A percentile compares a stretch with the other conserved stretches of the same genome.
Evolutionary conservation across 768 basidiomycete species (phyloP).

Genomic region (Postia placenta): DNA sequence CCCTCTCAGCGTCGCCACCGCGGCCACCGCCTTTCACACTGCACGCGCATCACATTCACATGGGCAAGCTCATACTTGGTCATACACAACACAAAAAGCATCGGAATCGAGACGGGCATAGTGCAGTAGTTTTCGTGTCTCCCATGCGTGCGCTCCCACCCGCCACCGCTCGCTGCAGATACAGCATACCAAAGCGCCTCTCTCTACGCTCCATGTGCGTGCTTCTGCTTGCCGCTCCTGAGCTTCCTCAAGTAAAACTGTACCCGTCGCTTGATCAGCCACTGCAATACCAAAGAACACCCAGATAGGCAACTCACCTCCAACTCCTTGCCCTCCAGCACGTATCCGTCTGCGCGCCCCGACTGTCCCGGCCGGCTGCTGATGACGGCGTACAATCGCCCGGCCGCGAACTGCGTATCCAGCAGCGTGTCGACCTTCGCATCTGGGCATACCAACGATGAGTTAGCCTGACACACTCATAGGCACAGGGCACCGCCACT

Average conservation of each 20-base stretch:
- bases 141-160: neutral
- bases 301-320: constrained; percentile 52
- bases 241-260: constrained; percentile 95
- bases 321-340: constrained; percentile 97
- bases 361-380: constrained; percentile 95
- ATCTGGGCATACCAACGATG: constrained; percentile 35
- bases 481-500: neutral
- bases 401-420: constrained; percentile 86
- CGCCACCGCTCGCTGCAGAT: neutral
- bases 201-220: constrained; percentile 49
- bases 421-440: constrained; percentile 89
- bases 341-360: constrained; percentile 94
- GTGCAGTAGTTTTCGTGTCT: neutral
- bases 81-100: neutral
- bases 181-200: neutral
- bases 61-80: constrained; percentile 2
- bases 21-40: neutral
- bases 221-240: constrained; percentile 92
- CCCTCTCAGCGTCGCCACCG: too few species aligned
- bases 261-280: constrained; percentile 17
- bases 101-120: neutral
- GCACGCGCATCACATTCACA: neutral
- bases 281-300: neutral
- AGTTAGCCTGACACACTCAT: constrained; percentile 3
- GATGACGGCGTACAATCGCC: constrained; percentile 91